Conservation (phyloP, 139 green algal species). For the Tetradesmus lagerheimii region DNA sequence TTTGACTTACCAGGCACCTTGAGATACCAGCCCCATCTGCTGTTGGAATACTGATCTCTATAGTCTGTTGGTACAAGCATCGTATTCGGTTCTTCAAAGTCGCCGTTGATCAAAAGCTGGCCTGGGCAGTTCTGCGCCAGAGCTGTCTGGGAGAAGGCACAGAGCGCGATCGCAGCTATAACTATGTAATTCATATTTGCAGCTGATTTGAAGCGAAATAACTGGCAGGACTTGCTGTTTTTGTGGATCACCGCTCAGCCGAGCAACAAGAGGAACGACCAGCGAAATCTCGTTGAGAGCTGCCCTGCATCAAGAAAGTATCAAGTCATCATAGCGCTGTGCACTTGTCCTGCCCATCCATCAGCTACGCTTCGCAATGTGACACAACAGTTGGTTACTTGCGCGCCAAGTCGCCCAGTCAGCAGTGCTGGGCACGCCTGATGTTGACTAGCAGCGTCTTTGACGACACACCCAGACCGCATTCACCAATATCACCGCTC, state of each 20-base stretch:
- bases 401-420: background rate
- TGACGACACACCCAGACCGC: no score
- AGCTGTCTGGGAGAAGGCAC: background rate
- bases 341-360: background rate
- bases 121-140: constrained; percentile 12
- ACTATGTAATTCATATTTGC: background rate
- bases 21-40: constrained; percentile 14
- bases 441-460: background rate
- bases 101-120: constrained; percentile 10
- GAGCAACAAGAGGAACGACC: constrained; percentile 2
- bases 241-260: background rate
- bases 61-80: background rate
- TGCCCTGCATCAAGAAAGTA: background rate
- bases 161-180: background rate
- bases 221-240: background rate
- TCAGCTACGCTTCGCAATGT: background rate
- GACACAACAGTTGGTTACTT: constrained; percentile 2
- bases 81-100: constrained; percentile 33
- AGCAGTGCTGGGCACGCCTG: background rate
- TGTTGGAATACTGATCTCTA: background rate
- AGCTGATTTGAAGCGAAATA: no score
- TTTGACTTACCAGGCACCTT: background rate
- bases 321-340: background rate
- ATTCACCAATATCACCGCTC: no score
- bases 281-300: background rate